Evolutionary conservation across 108 stramenopile species (phyloP).

Genomic region (Aurantiochytrium sp.): DNA sequence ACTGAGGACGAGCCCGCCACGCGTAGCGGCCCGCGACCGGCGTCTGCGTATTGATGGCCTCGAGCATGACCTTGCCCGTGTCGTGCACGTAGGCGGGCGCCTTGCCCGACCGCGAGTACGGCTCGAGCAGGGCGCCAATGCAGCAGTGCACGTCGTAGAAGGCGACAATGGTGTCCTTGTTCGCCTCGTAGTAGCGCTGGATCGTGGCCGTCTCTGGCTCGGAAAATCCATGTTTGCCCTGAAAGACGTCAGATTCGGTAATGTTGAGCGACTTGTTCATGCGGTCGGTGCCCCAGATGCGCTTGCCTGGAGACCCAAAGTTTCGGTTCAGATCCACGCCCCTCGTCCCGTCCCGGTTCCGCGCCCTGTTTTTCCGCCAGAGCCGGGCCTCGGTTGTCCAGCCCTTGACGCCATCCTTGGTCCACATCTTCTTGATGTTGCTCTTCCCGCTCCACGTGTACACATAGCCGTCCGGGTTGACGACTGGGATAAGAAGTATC

Average conservation of each 20-base stretch:
- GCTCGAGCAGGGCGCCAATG: conserved; percentile 16
- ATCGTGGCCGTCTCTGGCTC: not conserved
- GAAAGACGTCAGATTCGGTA: conserved; percentile 13
- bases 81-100: not conserved
- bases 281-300: not conserved
- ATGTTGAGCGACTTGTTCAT: conserved; percentile 15
- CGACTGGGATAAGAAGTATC: not conserved
- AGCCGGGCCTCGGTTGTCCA: not conserved
- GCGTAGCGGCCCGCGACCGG: not conserved
- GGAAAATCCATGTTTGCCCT: not conserved
- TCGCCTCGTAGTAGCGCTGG: not conserved
- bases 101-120: not conserved
- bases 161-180: conserved; percentile 3
- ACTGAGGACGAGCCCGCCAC: not conserved
- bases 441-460: not conserved
- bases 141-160: conserved; percentile 26
- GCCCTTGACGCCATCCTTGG: not conserved
- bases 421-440: not conserved
- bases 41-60: not conserved
- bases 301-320: not conserved
- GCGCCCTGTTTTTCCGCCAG: not conserved
- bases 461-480: not conserved
- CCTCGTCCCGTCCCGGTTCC: not conserved
- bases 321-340: conserved; percentile 9
- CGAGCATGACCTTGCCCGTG: not conserved